Base-by-base conservation (phyloP, 1,284 basidiomycete species). In the Boletus semigastroideus region DNA sequence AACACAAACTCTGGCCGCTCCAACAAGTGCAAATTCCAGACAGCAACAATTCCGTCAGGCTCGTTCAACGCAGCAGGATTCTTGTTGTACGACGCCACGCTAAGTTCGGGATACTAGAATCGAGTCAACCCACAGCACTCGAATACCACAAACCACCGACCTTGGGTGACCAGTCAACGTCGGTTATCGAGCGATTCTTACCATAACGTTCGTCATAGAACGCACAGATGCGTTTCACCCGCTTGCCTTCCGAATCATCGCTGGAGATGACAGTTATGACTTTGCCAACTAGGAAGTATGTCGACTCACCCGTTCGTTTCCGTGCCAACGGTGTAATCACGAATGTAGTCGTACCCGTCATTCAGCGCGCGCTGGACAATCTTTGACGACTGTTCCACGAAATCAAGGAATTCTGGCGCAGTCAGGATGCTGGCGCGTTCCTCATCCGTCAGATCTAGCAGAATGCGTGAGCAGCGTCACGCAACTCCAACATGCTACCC, bases 1-100 rank as follows among this genome's bases (percentile, higher is more conserved):
- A 99, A 98, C 46, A 98, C 82, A 61, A 98, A 99, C 69, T 99
- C 97, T 17, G 97, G 96, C 58, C 96, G 81, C 64, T 98, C 94
- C 3, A 92, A 79, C 4, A 98, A 76, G 65, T 99, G 97, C 46
- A 96, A 73, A 68, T 99, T 99, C 97, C 97, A 99, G 4, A 99
- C 90, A 2, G 92, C 90, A 11, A 97, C 97, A 46, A 99, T 86
- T 3, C 97, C 97, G 62, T 98, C 95, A 0, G 96, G 94, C 65
- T 97, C 94, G 58, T 96, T 94, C 40, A 93, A 69, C 0, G 92
- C 88, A 5, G 89, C 85, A 4, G 92, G 84, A 61, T 96, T 97
- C 74, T 97, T 96, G 76, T 97, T 99, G 68, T 99, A 99, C 5
- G 94, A 90, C 0, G 94, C 94, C 10, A 92, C 92, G 54, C 86